These are phyloP conservation scores for Caloboletus inedulis DNA, from an alignment of 1,284 basidiomycete species.

Conservation along the genomic window DNA sequence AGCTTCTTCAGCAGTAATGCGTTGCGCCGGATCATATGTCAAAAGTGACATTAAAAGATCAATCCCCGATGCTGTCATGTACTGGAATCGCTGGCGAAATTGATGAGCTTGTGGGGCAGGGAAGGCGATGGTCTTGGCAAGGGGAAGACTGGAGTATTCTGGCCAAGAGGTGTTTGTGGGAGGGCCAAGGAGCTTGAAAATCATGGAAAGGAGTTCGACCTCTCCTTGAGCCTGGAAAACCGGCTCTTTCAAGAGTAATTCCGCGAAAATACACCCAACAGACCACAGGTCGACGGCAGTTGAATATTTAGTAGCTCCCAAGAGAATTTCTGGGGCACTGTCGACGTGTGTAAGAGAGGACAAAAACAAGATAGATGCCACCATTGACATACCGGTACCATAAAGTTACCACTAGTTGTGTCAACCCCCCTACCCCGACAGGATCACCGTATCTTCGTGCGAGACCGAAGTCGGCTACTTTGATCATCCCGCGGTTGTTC, in stretches of 20 bases:
- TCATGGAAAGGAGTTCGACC: constrained; percentile 88
- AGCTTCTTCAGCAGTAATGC: constrained; percentile 88
- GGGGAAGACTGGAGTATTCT: constrained; percentile 72
- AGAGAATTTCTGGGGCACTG: constrained; percentile 92
- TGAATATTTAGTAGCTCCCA: constrained; percentile 91
- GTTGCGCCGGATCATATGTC: constrained; percentile 82
- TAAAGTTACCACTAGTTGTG: constrained; percentile 94
- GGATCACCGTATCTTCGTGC: constrained; percentile 96
- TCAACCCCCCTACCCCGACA: constrained; percentile 88
- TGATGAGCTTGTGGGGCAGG: constrained; percentile 74
- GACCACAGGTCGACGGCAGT: constrained; percentile 99
- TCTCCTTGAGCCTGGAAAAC: constrained; percentile 96
- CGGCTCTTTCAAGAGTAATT: constrained; percentile 90
- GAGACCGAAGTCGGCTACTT: constrained; percentile 97
- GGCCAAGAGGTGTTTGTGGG: constrained; percentile 89
- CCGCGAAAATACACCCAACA: constrained; percentile 98
- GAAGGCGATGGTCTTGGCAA: constrained; percentile 76
- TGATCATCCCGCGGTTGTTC: constrained; percentile 98
- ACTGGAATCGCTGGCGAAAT: constrained; percentile 75
- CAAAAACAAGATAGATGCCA: constrained; percentile 10
- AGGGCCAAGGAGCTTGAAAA: constrained; percentile 89
- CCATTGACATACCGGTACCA: constrained; percentile 86
- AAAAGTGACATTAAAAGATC: constrained; percentile 83
- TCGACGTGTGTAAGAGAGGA: constrained; percentile 7
- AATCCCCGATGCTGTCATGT: constrained; percentile 79